Evolutionary conservation across 2,329 filamentous ascomycete genomes (phyloP), one percentile per base, ranked within the genome.

Genomic region (Rhynchosporium secalis): DNA sequence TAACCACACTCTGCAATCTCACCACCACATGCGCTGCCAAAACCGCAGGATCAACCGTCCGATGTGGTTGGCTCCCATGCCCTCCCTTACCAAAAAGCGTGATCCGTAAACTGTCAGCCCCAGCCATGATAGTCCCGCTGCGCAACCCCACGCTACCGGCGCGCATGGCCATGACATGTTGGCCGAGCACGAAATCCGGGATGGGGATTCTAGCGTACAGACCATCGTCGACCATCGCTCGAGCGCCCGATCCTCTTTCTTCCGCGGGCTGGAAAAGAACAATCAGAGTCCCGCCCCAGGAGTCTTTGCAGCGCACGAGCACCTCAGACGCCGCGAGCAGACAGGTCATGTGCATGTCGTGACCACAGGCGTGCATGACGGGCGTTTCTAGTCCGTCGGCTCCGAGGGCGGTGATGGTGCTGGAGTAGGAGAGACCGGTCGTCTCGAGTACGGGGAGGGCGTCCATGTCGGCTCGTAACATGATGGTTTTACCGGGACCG

Each of bases 351-450:
- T 90, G 86, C 76, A 87, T 83, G 67, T 88, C 86, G 68, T 89
- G 86, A 0, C 86, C 87, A 71, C 86, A 89, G 28, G 86, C 86
- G 72, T 89, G 87, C 86, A 89, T 89, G 0, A 86, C 82, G 0
- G 83, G 81, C 58, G 80, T 80, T 59, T 78, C 75, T 0, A 76
- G 71, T 0, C 83, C 83, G 8, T 82, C 77, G 2, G 72, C 62
- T 65, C 81, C 78, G 38, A 74, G 28, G 40, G 64, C 65, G 4
- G n/a, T 61, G 8, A 64, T 75, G 12, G 69, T 80, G 69, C 83
- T 86, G 0, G 84, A 80, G 69, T 87, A 88, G 0, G 75, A 69
- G 0, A 88, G 72, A 0, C 78, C 79, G 0, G 84, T 86, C 26
- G 76, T 72, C 71, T 88, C 86, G 60, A 78, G 68, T 0, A 88